Evolutionary conservation across 306 rosid genomes (phyloP), one percentile per base, ranked within the genome.

Genomic region (Aeschynomene evenia): DNA sequence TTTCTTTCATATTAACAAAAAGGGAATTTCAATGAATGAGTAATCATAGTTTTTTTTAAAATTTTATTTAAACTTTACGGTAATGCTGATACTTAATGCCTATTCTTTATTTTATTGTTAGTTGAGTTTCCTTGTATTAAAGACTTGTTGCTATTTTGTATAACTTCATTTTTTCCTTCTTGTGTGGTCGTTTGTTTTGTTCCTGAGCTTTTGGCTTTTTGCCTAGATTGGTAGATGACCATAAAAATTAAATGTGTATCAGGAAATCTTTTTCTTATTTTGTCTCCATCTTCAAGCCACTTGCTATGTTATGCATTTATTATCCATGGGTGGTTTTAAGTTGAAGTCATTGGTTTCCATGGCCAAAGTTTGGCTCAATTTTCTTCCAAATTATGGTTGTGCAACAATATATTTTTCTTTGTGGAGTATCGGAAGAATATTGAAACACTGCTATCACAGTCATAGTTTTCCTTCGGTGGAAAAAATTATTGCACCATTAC

Each of bases 331-430:
- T 28, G 31, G 58, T 33, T 56, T 52, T 40, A 36, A 21, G 56
- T 33, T 62, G 3, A 46, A 64, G 43, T 59, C 57, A 9, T 34
- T 51, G 42, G 43, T 66, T 76, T 31, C 53, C 56, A 51, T 76
- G 28, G 20, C 46, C 69, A 45, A 36, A 21, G 61, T 33, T 45
- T 9, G 22, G 72, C 57, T 58, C 60, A 58, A 58, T 39, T 77
- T 78, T 71, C 23, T 68, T 73, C 49, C 9, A 18, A 73, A 39
- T 22, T 62, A 34, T 66, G 54, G 26, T 24, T 45, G 42, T 56
- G 23, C 53, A 67, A 28, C 40, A 34, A 43, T 39, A 24, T 66
- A 33, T 66, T 59, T 53, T 61, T 52, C 56, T 68, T 73, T 51
- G 39, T 22, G 24, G 23, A 59, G 16, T 19, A 46, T 63, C 15